Evolutionary conservation across 768 basidiomycete genomes (phyloP).

Genomic region (Tylopilus sp.): DNA sequence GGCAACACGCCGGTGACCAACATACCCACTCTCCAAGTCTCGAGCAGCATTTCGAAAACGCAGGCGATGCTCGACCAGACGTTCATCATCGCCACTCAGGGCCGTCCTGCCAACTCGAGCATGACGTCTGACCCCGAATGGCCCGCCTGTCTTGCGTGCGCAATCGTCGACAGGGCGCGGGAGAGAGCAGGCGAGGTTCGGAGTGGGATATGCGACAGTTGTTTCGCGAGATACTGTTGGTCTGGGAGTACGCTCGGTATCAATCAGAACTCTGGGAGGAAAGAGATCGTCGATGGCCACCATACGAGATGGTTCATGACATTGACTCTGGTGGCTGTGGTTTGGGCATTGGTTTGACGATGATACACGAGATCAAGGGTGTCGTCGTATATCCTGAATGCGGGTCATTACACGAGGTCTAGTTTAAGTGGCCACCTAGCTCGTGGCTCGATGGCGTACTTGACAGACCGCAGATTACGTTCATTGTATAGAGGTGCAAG

Average conservation of each 20-base stretch:
- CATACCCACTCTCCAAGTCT: slow-evolving; percentile 37
- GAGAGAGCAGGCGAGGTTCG: slow-evolving; percentile 20
- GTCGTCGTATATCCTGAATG: too few relatives aligned
- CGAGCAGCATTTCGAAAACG: slow-evolving; percentile 37
- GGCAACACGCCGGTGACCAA: slow-evolving; percentile 41
- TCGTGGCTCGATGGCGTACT: too few relatives aligned
- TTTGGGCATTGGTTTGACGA: too few relatives aligned
- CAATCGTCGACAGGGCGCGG: slow-evolving; percentile 46
- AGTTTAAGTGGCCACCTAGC: too few relatives aligned
- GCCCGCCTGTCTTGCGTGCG: slow-evolving; percentile 50
- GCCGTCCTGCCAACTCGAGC: slow-evolving; percentile 29
- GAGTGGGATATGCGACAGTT: slow-evolving; percentile 32
- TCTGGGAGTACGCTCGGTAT: slow-evolving; percentile 7
- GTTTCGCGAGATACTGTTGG: slow-evolving; percentile 35
- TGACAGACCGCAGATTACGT: too few relatives aligned
- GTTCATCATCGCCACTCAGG: slow-evolving; percentile 41
- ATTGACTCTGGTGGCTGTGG: background rate
- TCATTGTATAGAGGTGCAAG: too few relatives aligned
- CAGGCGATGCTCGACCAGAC: slow-evolving; percentile 46
- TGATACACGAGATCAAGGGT: too few relatives aligned
- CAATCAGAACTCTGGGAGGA: background rate
- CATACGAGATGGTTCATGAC: slow-evolving; percentile 2
- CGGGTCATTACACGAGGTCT: too few relatives aligned
- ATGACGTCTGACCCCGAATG: slow-evolving; percentile 38
- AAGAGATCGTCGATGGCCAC: background rate